Evolutionary conservation across 352 stramenopile species (phyloP).

Genomic region (Phytophthora quininea): DNA sequence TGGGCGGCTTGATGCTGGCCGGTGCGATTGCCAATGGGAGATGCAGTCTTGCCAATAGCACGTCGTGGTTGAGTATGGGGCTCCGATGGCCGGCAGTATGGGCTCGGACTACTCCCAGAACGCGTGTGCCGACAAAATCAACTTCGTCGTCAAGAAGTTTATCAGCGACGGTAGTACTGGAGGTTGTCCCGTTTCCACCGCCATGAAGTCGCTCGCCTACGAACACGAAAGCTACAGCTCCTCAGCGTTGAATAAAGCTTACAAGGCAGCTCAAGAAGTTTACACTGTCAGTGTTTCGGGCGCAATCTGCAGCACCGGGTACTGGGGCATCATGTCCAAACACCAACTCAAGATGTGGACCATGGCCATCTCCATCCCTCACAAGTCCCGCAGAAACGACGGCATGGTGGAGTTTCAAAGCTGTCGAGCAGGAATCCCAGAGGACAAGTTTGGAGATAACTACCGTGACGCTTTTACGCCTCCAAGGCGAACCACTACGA

Average conservation of each 20-base stretch:
- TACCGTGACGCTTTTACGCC: slow-evolving; percentile 44
- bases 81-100: slow-evolving; percentile 16
- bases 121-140: slow-evolving; percentile 12
- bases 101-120: slow-evolving; percentile 10
- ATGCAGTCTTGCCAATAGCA: slow-evolving; percentile 30
- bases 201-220: slow-evolving; percentile 24
- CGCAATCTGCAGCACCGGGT: slow-evolving; percentile 27
- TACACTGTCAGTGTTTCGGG: slow-evolving; percentile 29
- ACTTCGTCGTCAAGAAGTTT: slow-evolving; percentile 10
- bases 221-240: slow-evolving; percentile 15
- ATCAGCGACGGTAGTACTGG: slow-evolving; percentile 3
- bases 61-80: slow-evolving; percentile 11
- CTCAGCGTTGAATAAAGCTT: slow-evolving; percentile 11
- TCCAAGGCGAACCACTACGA: slow-evolving; percentile 58
- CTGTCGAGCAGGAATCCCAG: slow-evolving; percentile 38
- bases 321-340: slow-evolving; percentile 27
- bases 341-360: slow-evolving; percentile 22
- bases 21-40: slow-evolving; percentile 29
- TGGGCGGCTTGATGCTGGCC: slow-evolving; percentile 25
- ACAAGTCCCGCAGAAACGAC: slow-evolving; percentile 31
- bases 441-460: slow-evolving; percentile 29
- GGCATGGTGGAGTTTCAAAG: slow-evolving; percentile 33
- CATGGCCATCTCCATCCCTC: slow-evolving; percentile 20
- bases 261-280: slow-evolving; percentile 17
- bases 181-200: no score